These are phyloP conservation scores for Kernera saxatilis DNA, from an alignment of 345 rosid genomes.

Conservation along the genomic window DNA sequence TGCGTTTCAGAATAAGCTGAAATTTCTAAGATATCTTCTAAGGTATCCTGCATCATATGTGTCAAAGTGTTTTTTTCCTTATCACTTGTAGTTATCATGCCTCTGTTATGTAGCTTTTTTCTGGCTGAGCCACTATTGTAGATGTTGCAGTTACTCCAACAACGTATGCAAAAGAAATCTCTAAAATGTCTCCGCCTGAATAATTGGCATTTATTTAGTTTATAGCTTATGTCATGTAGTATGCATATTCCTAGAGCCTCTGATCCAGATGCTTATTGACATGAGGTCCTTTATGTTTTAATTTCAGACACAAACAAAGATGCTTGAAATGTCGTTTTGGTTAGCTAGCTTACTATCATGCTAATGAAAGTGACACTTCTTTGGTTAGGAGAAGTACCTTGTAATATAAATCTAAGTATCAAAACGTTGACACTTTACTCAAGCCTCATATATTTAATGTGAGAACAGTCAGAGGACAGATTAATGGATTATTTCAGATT, in stretches of 20 bases:
- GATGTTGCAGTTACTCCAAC: not conserved
- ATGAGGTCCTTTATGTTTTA: not conserved
- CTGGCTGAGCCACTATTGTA: not conserved
- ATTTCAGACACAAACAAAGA: not conserved
- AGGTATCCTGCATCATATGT: not conserved
- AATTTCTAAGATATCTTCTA: not conserved
- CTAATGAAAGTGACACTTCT: not conserved
- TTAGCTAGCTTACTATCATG: conserved; percentile 1
- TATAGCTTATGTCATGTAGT: not conserved
- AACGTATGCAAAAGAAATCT: not conserved
- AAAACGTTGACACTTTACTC: not conserved
- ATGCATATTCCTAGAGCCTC: conserved; percentile 7
- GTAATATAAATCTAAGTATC: not conserved
- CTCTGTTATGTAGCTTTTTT: not conserved
- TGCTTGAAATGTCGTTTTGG: not conserved
- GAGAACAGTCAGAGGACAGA: conserved; percentile 8
- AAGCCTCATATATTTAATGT: not conserved
- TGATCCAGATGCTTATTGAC: conserved; percentile 3
- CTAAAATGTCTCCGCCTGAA: not conserved
- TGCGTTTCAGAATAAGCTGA: not conserved
- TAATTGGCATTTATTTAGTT: not conserved
- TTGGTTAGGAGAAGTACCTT: not conserved
- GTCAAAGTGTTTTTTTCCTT: not conserved
- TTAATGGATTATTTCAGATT: not conserved
- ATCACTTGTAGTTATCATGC: not conserved